Percentiles rank a stretch among this genome's conserved stretches.
phyloP scores from a whole-genome alignment of 495 filamentous ascomycete species.

The Penicillium coprophilum region DNA sequence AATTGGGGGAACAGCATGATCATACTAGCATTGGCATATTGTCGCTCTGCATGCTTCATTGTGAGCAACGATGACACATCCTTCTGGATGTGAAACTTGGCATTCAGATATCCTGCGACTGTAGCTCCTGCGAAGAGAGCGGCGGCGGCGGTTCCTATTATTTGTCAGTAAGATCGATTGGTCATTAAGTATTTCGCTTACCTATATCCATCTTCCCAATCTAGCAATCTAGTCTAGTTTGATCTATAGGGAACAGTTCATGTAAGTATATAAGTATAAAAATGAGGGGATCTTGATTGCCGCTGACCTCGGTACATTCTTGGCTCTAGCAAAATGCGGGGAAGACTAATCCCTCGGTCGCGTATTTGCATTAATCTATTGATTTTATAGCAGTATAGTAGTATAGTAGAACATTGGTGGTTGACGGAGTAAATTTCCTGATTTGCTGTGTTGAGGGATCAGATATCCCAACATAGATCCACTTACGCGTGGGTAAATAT shows the following conservation, averaged over 20 bases:
- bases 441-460: too few relatives aligned
- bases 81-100: constrained; percentile 64
- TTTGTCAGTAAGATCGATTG: background rate
- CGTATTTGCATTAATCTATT: background rate
- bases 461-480: too few relatives aligned
- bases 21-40: constrained; percentile 37
- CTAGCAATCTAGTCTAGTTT: too few relatives aligned
- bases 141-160: constrained; percentile 24
- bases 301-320: constrained; percentile 2
- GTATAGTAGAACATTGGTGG: too few relatives aligned
- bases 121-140: constrained; percentile 45
- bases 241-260: too few relatives aligned
- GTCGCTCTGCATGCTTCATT: constrained; percentile 34
- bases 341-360: background rate
- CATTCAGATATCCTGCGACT: constrained; percentile 63
- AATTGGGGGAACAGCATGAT: constrained; percentile 9
- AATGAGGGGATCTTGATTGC: background rate
- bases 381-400: too few relatives aligned
- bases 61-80: constrained; percentile 49
- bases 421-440: too few relatives aligned
- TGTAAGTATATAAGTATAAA: background rate
- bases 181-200: background rate
- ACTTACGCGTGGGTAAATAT: too few relatives aligned
- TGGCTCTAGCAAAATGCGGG: too few relatives aligned
- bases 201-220: constrained; percentile 14